Evolutionary conservation across 2,329 filamentous ascomycete genomes (phyloP).

Genomic region (Zymoseptoria crescenta): DNA sequence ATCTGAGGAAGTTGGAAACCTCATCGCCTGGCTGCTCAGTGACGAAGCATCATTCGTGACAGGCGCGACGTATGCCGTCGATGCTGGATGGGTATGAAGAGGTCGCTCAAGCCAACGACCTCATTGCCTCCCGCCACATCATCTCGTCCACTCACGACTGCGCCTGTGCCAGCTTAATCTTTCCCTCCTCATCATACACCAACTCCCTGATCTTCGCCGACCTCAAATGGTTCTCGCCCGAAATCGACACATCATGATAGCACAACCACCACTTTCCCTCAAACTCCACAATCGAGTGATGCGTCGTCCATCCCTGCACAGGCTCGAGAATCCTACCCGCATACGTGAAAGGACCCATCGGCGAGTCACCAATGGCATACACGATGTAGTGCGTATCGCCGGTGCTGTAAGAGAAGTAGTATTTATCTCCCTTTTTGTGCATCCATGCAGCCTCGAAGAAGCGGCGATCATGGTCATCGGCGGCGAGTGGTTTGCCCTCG

Average conservation of each 20-base stretch:
- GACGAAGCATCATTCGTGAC: constrained; percentile 42
- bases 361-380: constrained; percentile 58
- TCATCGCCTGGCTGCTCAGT: constrained; percentile 43
- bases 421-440: constrained; percentile 50
- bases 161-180: constrained; percentile 40
- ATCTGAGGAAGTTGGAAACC: constrained; percentile 20
- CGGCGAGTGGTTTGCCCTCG: constrained; percentile 51
- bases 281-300: constrained; percentile 71
- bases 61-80: constrained; percentile 41
- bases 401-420: constrained; percentile 24
- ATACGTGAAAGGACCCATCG: constrained; percentile 66
- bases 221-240: constrained; percentile 60
- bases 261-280: constrained; percentile 65
- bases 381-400: constrained; percentile 66
- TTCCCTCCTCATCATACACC: constrained; percentile 59
- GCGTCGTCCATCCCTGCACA: constrained; percentile 73
- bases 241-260: constrained; percentile 66
- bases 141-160: constrained; percentile 8
- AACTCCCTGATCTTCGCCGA: constrained; percentile 70
- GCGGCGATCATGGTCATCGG: constrained; percentile 62
- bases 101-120: neutral
- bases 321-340: constrained; percentile 64
- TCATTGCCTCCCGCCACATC: neutral
- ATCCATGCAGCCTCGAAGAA: constrained; percentile 80
- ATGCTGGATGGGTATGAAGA: constrained; percentile 34